Conservation (phyloP, 805 yeast genomes). For the Nakazawaea ernobii region DNA sequence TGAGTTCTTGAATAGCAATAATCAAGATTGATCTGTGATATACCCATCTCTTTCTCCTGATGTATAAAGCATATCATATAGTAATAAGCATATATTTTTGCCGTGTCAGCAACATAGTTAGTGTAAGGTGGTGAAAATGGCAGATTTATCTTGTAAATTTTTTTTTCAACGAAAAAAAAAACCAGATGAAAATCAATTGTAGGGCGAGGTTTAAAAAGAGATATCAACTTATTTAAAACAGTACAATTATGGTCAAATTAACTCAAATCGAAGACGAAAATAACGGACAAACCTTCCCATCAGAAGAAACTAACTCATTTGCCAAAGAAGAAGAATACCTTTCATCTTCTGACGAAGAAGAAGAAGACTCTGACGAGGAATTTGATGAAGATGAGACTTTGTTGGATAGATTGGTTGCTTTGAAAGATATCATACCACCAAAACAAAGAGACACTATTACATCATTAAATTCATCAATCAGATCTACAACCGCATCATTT, state of each 20-base stretch:
- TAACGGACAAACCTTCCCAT: conserved; percentile 12
- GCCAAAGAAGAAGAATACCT: conserved; percentile 31
- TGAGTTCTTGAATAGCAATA: conserved; percentile 27
- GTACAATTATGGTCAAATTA: conserved; percentile 59
- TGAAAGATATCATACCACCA: conserved; percentile 89
- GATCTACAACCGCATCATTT: conserved; percentile 38
- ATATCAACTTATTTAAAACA: background rate
- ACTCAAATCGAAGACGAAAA: conserved; percentile 63
- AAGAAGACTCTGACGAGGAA: conserved; percentile 63
- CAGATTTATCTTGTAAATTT: background rate
- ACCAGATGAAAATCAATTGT: background rate
- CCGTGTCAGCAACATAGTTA: background rate
- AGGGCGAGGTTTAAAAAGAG: background rate
- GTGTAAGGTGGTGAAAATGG: too few relatives aligned
- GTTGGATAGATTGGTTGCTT: conserved; percentile 81
- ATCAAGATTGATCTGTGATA: background rate
- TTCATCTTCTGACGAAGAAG: conserved; percentile 34
- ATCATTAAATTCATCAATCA: conserved; percentile 26
- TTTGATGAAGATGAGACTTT: conserved; percentile 82
- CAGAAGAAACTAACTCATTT: conserved; percentile 23
- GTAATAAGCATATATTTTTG: background rate
- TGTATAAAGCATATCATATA: background rate
- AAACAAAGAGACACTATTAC: conserved; percentile 52
- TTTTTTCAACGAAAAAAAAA: background rate
- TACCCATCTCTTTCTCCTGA: background rate